Conservation (phyloP, 768 basidiomycete species). For the Saitozyma sp. region DNA sequence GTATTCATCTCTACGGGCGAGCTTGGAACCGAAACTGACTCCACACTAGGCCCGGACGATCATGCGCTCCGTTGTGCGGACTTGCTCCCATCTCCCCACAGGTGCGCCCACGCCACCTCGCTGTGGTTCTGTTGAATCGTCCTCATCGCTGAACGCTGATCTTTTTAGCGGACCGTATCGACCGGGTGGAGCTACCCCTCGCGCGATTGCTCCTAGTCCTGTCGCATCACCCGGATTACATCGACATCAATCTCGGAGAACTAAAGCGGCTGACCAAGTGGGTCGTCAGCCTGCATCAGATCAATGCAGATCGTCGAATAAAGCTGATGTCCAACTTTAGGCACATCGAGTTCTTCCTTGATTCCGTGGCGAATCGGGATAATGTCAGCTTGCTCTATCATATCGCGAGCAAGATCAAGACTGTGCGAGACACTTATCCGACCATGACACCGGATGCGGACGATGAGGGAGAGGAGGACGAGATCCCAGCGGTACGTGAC, state of each 20-base stretch:
- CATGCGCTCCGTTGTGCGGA: constrained; percentile 11
- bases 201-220: constrained; percentile 81
- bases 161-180: constrained; percentile 55
- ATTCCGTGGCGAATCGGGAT: constrained; percentile 71
- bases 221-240: constrained; percentile 84
- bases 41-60: constrained; percentile 17
- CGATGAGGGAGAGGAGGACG: constrained; percentile 58
- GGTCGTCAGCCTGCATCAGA: constrained; percentile 34
- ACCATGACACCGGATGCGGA: too few relatives aligned
- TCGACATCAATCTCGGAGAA: constrained; percentile 57
- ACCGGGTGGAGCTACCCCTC: constrained; percentile 77
- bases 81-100: constrained; percentile 7
- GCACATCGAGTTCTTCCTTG: constrained; percentile 80
- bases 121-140: neutral
- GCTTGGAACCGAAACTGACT: constrained; percentile 1
- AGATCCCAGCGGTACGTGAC: constrained; percentile 54
- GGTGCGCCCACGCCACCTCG: constrained; percentile 5
- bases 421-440: constrained; percentile 68
- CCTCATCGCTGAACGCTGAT: neutral
- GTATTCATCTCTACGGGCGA: neutral
- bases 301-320: neutral
- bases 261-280: constrained; percentile 79
- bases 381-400: constrained; percentile 81
- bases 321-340: neutral
- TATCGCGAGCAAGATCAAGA: constrained; percentile 78